These are phyloP conservation scores for Saccharum hybrid DNA, from an alignment of 202 grass and related monocot genomes.

Conservation along the genomic window DNA sequence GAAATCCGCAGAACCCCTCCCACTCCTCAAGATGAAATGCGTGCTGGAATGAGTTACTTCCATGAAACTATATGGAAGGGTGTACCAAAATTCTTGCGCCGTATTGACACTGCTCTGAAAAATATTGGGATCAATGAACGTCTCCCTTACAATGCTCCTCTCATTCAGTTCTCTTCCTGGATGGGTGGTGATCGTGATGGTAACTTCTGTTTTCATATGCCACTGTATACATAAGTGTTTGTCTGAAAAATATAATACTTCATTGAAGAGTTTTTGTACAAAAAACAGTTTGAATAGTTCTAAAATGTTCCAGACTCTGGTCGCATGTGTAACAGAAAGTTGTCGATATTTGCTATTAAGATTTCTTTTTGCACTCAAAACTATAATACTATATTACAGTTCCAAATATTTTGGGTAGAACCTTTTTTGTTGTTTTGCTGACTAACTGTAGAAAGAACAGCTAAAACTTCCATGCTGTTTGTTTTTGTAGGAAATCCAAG, in stretches of 20 bases:
- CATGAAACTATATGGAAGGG: conserved; percentile 99
- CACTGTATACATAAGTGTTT: conserved; percentile 29
- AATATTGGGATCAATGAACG: conserved; percentile 97
- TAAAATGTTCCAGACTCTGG: conserved; percentile 12
- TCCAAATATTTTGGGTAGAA: conserved; percentile 10
- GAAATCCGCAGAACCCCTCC: conserved; percentile 94
- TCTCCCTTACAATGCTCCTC: conserved; percentile 88
- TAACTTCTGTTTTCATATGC: conserved; percentile 48
- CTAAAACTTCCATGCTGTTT: conserved; percentile 25
- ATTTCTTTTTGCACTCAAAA: conserved; percentile 6
- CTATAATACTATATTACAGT: background rate
- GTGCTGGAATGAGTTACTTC: conserved; percentile 97
- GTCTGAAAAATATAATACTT: conserved; percentile 6
- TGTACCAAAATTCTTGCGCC: conserved; percentile 96
- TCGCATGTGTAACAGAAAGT: conserved; percentile 1
- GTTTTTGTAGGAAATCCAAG: conserved; percentile 85
- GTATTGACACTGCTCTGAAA: conserved; percentile 91
- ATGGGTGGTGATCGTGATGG: conserved; percentile 99
- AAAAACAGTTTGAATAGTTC: background rate
- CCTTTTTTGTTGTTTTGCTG: conserved; percentile 20
- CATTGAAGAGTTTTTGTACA: background rate
- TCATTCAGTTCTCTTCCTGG: conserved; percentile 99
- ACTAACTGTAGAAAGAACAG: conserved; percentile 25
- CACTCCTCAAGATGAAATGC: conserved; percentile 98
- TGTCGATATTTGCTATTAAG: background rate